These are phyloP conservation scores for Gloeopeniophorella convolvens DNA, from an alignment of 768 basidiomycete genomes.

Conservation along the genomic window DNA sequence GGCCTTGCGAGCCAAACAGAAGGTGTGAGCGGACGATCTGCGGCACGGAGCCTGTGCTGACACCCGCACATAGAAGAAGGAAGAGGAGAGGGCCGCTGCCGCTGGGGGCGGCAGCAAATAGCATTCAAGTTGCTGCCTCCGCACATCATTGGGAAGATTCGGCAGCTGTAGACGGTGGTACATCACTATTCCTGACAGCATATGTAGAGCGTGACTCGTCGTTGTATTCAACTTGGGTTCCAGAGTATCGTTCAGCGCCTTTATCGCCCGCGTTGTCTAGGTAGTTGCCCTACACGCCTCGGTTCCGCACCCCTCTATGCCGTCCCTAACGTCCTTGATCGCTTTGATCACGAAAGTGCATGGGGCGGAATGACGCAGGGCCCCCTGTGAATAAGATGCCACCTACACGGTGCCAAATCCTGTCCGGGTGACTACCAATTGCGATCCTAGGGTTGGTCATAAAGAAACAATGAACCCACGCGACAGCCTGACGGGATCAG, in stretches of 20 bases:
- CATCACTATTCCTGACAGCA: neutral
- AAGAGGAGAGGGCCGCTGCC: slow-evolving; percentile 25
- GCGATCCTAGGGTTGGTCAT: neutral
- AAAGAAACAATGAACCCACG: neutral
- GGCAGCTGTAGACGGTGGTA: slow-evolving; percentile 10
- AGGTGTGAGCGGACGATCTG: slow-evolving; percentile 39
- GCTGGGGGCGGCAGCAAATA: slow-evolving; percentile 25
- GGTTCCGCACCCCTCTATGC: neutral
- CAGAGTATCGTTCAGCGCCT: too few relatives aligned
- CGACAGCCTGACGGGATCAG: too few relatives aligned
- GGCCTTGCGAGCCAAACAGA: slow-evolving; percentile 69
- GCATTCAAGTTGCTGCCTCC: slow-evolving; percentile 2
- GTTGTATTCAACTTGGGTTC: neutral
- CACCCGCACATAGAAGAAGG: slow-evolving; percentile 27
- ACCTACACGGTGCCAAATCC: neutral
- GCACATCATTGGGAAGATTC: slow-evolving; percentile 18
- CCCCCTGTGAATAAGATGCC: too few relatives aligned
- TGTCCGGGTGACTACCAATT: slow-evolving; percentile 1
- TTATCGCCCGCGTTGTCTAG: too few relatives aligned
- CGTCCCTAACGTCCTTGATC: neutral
- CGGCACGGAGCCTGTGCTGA: neutral
- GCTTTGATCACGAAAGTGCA: too few relatives aligned
- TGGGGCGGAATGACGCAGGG: too few relatives aligned
- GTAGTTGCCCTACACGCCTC: neutral
- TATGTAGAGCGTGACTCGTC: slow-evolving; percentile 7